phyloP scores from a whole-genome alignment of 1,284 basidiomycete genomes.

The Ustilago crameri region DNA sequence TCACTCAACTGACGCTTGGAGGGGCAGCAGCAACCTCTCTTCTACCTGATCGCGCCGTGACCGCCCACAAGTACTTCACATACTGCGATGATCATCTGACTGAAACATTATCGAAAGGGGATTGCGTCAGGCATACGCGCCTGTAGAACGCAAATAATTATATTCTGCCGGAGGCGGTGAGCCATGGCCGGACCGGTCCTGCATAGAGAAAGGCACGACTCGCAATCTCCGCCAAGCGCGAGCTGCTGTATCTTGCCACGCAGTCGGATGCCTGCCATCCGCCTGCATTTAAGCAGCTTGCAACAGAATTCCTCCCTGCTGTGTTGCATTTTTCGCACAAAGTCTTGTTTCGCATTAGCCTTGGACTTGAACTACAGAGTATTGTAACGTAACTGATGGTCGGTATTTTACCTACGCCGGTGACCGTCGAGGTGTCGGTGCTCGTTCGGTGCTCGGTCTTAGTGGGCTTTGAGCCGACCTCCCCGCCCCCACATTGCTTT shows the following conservation, averaged over 20 bases:
- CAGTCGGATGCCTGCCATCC: conserved; percentile 4
- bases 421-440: conserved; percentile 8
- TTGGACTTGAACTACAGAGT: not conserved
- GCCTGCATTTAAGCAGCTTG: not conserved
- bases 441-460: conserved; percentile 29
- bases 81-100: too few relatives aligned
- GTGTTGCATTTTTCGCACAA: too few relatives aligned
- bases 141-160: not conserved
- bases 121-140: too few relatives aligned
- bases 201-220: conserved; percentile 1
- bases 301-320: too few relatives aligned
- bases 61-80: too few relatives aligned
- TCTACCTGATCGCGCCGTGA: too few relatives aligned
- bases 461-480: not conserved
- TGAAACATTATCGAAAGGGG: too few relatives aligned
- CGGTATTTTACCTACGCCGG: not conserved
- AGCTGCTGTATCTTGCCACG: not conserved
- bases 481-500: not conserved
- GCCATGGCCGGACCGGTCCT: conserved; percentile 11
- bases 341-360: not conserved
- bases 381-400: not conserved
- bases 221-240: not conserved
- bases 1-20: too few relatives aligned
- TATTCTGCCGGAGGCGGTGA: conserved; percentile 16
- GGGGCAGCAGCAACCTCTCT: too few relatives aligned